A percentile compares a stretch with the other conserved stretches of the same genome.
phyloP scores from a whole-genome alignment of 345 rosid genomes.

The Sisymbrium altissimum region DNA sequence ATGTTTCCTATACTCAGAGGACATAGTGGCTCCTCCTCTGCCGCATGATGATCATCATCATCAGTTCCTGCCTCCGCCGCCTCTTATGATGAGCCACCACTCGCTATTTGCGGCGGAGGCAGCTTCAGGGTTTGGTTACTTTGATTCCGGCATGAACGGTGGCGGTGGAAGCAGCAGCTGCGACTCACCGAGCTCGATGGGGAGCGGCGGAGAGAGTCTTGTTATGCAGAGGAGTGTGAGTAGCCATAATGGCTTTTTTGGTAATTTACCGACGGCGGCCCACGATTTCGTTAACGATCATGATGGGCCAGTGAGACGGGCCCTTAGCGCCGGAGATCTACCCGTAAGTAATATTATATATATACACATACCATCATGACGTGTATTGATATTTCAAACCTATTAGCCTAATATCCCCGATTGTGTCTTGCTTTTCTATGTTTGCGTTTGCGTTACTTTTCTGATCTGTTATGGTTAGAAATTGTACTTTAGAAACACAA shows the following conservation, averaged over 20 bases:
- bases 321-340: slow-evolving; percentile 76
- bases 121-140: slow-evolving; percentile 28
- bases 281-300: slow-evolving; percentile 41
- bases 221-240: slow-evolving; percentile 62
- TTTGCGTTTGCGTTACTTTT: background rate
- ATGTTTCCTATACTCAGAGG: slow-evolving; percentile 21
- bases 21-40: slow-evolving; percentile 23
- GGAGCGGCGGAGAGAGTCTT: slow-evolving; percentile 40
- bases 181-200: slow-evolving; percentile 59
- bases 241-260: slow-evolving; percentile 49
- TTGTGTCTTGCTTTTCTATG: background rate
- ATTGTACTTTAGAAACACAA: background rate
- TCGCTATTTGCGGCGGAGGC: slow-evolving; percentile 22
- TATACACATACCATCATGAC: slow-evolving; percentile 9
- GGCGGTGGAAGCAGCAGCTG: slow-evolving; percentile 52
- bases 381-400: background rate
- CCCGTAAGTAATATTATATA: slow-evolving; percentile 43
- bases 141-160: slow-evolving; percentile 31
- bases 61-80: slow-evolving; percentile 36
- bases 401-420: background rate
- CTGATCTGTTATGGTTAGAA: background rate
- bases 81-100: slow-evolving; percentile 35
- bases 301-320: slow-evolving; percentile 68
- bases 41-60: slow-evolving; percentile 30
- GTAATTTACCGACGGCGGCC: slow-evolving; percentile 31